phyloP scores from a whole-genome alignment of 176 grass and related monocot genomes.

The Triticum timopheevii region DNA sequence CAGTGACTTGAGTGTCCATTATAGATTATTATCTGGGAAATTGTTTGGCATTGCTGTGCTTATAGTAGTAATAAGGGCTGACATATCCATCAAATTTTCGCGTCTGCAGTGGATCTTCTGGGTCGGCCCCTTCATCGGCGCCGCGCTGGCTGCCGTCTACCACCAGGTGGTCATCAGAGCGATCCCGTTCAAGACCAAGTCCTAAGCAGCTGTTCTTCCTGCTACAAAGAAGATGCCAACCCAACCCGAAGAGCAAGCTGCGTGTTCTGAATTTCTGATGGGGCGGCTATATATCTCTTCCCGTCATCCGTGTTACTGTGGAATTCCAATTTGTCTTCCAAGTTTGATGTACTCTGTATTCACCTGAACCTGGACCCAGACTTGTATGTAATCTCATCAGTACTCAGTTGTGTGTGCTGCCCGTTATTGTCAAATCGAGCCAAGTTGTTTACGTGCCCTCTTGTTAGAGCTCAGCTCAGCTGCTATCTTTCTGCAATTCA shows the following conservation, averaged over 20 bases:
- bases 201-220: constrained; percentile 22
- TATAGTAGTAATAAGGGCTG: background rate
- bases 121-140: constrained; percentile 84
- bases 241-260: background rate
- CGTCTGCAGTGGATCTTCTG: constrained; percentile 77
- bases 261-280: background rate
- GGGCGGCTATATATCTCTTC: background rate
- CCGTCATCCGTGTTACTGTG: constrained; percentile 6
- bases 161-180: constrained; percentile 93
- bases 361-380: constrained; percentile 10
- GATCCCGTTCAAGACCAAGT: constrained; percentile 82
- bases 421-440: no score
- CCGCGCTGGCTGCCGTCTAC: constrained; percentile 71
- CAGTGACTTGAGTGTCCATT: background rate
- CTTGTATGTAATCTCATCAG: constrained; percentile 56
- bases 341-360: constrained; percentile 28
- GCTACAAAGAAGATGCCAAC: background rate
- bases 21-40: background rate
- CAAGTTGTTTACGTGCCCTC: no score
- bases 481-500: no score
- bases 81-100: background rate
- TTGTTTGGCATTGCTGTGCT: background rate
- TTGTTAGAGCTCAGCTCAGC: no score
- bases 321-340: constrained; percentile 31
- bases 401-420: constrained; percentile 21